Percentiles rank a stretch among this genome's conserved stretches.
Conservation (phyloP, 352 stramenopile species). For the Phytopythium mirpurense region DNA sequence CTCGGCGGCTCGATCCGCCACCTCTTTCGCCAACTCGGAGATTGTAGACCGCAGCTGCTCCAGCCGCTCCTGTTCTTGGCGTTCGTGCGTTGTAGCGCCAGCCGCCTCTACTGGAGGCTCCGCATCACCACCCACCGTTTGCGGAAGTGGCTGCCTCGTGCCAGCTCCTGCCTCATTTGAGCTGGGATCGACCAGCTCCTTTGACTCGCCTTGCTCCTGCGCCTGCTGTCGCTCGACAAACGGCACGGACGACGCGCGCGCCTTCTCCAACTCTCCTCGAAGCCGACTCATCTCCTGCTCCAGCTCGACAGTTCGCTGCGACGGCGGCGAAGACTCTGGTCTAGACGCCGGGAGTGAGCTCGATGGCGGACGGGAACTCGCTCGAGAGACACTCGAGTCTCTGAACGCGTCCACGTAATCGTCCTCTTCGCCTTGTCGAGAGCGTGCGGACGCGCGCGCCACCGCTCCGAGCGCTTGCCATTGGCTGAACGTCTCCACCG, state of each 20-base stretch:
- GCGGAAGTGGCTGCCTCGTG: background rate
- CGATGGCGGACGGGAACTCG: constrained; percentile 9
- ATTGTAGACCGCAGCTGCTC: constrained; percentile 22
- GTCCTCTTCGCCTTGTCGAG: background rate
- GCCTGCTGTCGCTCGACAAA: constrained; percentile 4
- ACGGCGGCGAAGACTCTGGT: background rate
- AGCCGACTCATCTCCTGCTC: constrained; percentile 27
- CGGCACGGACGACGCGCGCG: background rate
- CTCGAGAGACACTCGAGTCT: background rate
- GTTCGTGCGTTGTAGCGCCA: background rate
- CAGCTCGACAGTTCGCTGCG: constrained; percentile 6
- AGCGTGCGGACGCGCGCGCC: background rate
- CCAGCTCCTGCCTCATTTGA: background rate
- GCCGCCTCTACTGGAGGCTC: background rate
- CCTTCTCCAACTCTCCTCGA: constrained; percentile 18
- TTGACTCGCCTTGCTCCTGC: background rate
- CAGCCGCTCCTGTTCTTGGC: constrained; percentile 12
- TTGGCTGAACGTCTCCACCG: constrained; percentile 43
- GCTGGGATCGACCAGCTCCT: background rate
- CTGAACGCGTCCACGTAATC: background rate
- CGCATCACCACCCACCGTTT: background rate
- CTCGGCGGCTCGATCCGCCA: constrained; percentile 29
- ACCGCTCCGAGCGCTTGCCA: constrained; percentile 33
- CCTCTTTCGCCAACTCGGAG: constrained; percentile 22
- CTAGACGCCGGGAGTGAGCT: background rate